phyloP scores from a whole-genome alignment of 1,284 basidiomycete species.

The Trametes versicolor region DNA sequence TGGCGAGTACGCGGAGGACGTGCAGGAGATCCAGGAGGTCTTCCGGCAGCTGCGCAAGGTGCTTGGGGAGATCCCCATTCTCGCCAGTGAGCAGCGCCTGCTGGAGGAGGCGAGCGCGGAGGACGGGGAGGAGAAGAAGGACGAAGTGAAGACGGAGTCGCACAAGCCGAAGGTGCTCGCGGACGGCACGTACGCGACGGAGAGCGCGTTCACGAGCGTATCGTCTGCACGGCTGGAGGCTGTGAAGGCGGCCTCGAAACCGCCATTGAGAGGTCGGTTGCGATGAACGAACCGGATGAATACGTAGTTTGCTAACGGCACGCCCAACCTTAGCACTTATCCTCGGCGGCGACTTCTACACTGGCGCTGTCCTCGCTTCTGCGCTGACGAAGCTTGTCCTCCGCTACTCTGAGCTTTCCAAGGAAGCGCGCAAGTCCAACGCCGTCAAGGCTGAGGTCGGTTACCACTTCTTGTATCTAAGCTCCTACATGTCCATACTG shows the following conservation, averaged over 20 bases:
- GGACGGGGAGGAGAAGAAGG: constrained; percentile 53
- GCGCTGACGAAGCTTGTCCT: constrained; percentile 94
- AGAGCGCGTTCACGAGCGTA: constrained; percentile 88
- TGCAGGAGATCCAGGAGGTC: constrained; percentile 74
- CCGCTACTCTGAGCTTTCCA: constrained; percentile 74
- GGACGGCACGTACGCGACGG: constrained; percentile 98
- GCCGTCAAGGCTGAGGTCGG: constrained; percentile 86
- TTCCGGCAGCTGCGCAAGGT: constrained; percentile 90
- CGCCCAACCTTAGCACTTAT: constrained; percentile 71
- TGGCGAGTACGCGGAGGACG: constrained; percentile 89
- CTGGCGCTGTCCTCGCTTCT: constrained; percentile 89
- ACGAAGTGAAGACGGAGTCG: constrained; percentile 54
- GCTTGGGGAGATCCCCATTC: constrained; percentile 95
- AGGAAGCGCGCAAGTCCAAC: constrained; percentile 72
- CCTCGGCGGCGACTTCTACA: constrained; percentile 97
- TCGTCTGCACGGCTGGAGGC: constrained; percentile 77
- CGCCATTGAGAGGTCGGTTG: constrained; percentile 83
- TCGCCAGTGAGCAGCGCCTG: constrained; percentile 88
- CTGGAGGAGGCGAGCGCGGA: constrained; percentile 72
- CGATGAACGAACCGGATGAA: too few relatives aligned
- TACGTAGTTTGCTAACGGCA: background rate
- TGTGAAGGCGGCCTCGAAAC: constrained; percentile 89
- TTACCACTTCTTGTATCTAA: background rate
- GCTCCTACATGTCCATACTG: constrained; percentile 6
- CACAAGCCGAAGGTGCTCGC: constrained; percentile 81